Conservation (phyloP, 805 yeast genomes). For the Jamesozyma jinghongensis region DNA sequence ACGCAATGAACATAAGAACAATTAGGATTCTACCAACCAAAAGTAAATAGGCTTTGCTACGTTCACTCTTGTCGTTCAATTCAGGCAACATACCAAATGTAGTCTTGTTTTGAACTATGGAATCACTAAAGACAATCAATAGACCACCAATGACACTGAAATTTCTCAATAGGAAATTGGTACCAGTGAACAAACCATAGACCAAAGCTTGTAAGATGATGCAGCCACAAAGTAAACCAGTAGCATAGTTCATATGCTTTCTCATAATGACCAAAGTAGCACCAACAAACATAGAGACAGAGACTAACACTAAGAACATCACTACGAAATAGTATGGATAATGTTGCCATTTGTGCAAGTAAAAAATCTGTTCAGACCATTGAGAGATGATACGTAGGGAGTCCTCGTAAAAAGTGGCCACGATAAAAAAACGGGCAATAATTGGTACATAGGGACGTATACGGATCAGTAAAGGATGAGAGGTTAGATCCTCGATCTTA, state of each 20-base stretch:
- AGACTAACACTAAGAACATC: conserved; percentile 55
- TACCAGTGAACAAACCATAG: conserved; percentile 78
- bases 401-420: conserved; percentile 90
- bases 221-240: conserved; percentile 58
- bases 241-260: conserved; percentile 59
- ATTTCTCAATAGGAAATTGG: conserved; percentile 75
- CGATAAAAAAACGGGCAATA: conserved; percentile 81
- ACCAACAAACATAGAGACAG: conserved; percentile 61
- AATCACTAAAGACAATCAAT: conserved; percentile 76
- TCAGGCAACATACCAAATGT: conserved; percentile 38
- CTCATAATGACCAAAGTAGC: conserved; percentile 64
- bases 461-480: conserved; percentile 36
- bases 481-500: conserved; percentile 37
- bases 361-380: conserved; percentile 87
- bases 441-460: conserved; percentile 73
- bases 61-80: conserved; percentile 54
- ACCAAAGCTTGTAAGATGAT: conserved; percentile 77
- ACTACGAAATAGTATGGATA: conserved; percentile 69
- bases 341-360: conserved; percentile 69
- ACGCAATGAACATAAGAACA: conserved; percentile 76
- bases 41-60: conserved; percentile 62
- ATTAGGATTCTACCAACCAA: conserved; percentile 83
- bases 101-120: conserved; percentile 67
- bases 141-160: conserved; percentile 89
- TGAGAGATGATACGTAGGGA: conserved; percentile 73